phyloP scores from a whole-genome alignment of 2,329 filamentous ascomycete species.

The Pseudogymnoascus sp. region DNA sequence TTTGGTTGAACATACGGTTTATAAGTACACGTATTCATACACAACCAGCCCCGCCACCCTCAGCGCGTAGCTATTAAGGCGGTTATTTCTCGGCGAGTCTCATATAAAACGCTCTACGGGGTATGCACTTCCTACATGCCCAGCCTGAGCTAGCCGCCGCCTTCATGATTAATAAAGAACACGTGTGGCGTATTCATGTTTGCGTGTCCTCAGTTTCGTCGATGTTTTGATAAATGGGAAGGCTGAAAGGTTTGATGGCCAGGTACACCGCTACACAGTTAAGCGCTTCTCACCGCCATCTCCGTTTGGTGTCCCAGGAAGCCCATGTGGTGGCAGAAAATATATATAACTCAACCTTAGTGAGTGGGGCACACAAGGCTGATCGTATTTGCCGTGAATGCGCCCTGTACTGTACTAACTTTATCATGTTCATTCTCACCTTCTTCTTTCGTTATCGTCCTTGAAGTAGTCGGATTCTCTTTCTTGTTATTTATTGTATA shows the following conservation, averaged over 20 bases:
- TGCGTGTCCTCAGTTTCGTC: neutral
- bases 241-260: neutral
- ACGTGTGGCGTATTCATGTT: neutral
- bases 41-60: neutral
- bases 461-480: neutral
- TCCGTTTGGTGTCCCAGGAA: neutral
- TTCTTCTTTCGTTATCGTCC: neutral
- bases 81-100: neutral
- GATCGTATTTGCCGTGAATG: neutral
- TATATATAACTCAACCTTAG: neutral
- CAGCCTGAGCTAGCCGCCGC: neutral
- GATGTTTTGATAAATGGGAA: slow-evolving; percentile 5
- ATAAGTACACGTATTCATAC: neutral
- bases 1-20: neutral
- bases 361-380: slow-evolving; percentile 8
- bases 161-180: neutral
- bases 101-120: neutral
- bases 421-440: neutral
- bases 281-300: neutral
- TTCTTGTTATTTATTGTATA: neutral
- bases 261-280: slow-evolving; percentile 1
- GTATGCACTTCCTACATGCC: neutral
- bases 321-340: neutral
- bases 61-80: neutral
- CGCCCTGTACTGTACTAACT: slow-evolving; percentile 1